Percentiles rank a stretch among this genome's conserved stretches.
Conservation (phyloP, 2,329 filamentous ascomycete genomes). For the Verruconis gallopava region DNA sequence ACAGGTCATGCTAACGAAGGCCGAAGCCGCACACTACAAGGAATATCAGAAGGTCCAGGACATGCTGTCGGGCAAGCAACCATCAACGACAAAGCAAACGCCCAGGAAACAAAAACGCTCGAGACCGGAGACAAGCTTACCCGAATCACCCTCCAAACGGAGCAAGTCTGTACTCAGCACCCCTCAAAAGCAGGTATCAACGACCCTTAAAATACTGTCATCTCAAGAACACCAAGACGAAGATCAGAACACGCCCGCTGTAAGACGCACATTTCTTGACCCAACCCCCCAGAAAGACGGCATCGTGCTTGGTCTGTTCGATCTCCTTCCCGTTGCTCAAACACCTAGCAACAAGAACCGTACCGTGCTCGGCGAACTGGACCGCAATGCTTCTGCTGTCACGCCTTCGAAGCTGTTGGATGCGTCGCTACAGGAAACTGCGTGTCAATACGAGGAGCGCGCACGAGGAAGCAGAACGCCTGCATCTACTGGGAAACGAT, state of each 20-base stretch:
- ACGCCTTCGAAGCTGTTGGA: conserved; percentile 24
- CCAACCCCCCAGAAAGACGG: conserved; percentile 74
- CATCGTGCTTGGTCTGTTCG: conserved; percentile 64
- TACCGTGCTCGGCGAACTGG: conserved; percentile 19
- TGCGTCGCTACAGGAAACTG: conserved; percentile 11
- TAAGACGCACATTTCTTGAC: conserved; percentile 46
- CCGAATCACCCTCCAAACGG: conserved; percentile 19
- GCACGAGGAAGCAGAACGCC: conserved; percentile 29
- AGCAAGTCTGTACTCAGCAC: conserved; percentile 10
- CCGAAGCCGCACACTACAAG: conserved; percentile 58
- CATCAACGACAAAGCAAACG: not conserved
- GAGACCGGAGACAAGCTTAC: conserved; percentile 10
- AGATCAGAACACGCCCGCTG: conserved; percentile 41
- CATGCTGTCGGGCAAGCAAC: conserved; percentile 5
- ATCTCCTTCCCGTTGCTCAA: conserved; percentile 47
- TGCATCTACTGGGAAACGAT: conserved; percentile 44
- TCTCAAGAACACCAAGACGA: conserved; percentile 27
- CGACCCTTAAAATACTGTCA: not conserved
- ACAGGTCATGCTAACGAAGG: conserved; percentile 12
- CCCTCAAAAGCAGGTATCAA: not conserved
- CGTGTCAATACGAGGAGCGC: conserved; percentile 17
- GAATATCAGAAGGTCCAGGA: conserved; percentile 55
- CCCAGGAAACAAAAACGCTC: conserved; percentile 2
- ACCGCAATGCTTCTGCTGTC: conserved; percentile 21
- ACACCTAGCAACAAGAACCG: conserved; percentile 26